Evolutionary conservation across 2,329 filamentous ascomycete species (phyloP), one percentile per base, ranked within the genome.

Genomic region (Talaromyces funiculosus): DNA sequence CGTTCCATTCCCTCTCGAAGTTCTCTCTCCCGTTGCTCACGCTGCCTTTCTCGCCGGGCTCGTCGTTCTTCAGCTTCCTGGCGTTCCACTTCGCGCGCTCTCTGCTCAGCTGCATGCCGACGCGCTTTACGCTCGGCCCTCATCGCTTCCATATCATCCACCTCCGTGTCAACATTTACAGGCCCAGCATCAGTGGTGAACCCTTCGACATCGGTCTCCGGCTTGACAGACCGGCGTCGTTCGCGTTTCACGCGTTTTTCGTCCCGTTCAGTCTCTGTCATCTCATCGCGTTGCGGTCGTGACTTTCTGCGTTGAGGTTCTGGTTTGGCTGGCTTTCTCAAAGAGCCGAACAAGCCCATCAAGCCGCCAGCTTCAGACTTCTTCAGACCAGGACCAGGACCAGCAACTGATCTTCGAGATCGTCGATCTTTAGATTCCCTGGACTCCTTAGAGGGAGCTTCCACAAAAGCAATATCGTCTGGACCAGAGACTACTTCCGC

Each of bases 91-190:
- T 73, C 73, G 5, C 70, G 71, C 7, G 67, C 62, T 53, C 67
- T 67, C 37, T 76, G 74, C 16, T 73, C 70, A 2, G 72, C 67
- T 10, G 67, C 74, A 31, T 74, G 70, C 51, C 71, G 72, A 56
- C 79, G 82, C 1, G 84, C 81, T 60, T 82, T 82, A n/a, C 87
- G 84, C 60, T 85, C 85, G 31, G 84, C 84, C 47, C 81, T 82
- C 22, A 82, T 84, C 16, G 55, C 61, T 70, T 89, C 87, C 16
- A 86, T 84, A 3, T 81, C 77, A 57, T 78, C 78, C 24, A 66
- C 72, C 40, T 80, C 78, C 33, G 73, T 77, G 61, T 65, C 68
- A 16, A 60, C 68, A 6, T 38, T 57, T 4, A 57, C 76, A 6
- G 75, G 72, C 9, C 71, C 75, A 29, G 81, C 81, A 14, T 77